phyloP scores from a whole-genome alignment of 2,329 filamentous ascomycete species.

The Sclerotinia trifoliorum region DNA sequence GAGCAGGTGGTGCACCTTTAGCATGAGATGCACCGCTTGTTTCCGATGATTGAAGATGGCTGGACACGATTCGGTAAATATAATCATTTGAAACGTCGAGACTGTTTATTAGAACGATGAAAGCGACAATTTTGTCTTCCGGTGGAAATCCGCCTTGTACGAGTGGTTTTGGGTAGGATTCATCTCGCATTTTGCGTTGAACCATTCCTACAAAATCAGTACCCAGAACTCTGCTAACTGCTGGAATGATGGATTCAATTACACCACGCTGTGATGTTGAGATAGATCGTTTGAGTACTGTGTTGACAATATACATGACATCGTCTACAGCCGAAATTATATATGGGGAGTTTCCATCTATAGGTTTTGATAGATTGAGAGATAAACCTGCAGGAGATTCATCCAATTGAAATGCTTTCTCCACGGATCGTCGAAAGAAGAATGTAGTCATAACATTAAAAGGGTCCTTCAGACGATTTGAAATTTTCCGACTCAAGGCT shows the following conservation, averaged over 20 bases:
- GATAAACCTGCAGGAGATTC: conserved; percentile 80
- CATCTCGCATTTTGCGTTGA: conserved; percentile 95
- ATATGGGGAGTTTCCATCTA: conserved; percentile 78
- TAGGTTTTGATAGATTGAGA: conserved; percentile 67
- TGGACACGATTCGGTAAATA: conserved; percentile 76
- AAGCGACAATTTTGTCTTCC: conserved; percentile 83
- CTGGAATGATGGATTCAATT: conserved; percentile 74
- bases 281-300: conserved; percentile 81
- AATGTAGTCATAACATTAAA: conserved; percentile 95
- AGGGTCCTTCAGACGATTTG: conserved; percentile 68
- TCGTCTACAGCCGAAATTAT: conserved; percentile 96
- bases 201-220: conserved; percentile 96
- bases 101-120: conserved; percentile 93
- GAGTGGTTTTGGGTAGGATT: conserved; percentile 80
- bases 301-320: conserved; percentile 98
- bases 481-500: conserved; percentile 75
- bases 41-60: conserved; percentile 54
- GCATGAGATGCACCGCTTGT: conserved; percentile 2
- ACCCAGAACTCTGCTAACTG: conserved; percentile 74
- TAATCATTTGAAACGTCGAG: conserved; percentile 92
- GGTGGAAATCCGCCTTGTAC: conserved; percentile 80
- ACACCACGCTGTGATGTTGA: conserved; percentile 81
- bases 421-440: conserved; percentile 93
- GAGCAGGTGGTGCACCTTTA: conserved; percentile 12
- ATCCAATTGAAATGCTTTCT: conserved; percentile 96